Evolutionary conservation across 108 stramenopile species (phyloP), one percentile per base, ranked within the genome.

Genomic region (Fistulifera solaris): DNA sequence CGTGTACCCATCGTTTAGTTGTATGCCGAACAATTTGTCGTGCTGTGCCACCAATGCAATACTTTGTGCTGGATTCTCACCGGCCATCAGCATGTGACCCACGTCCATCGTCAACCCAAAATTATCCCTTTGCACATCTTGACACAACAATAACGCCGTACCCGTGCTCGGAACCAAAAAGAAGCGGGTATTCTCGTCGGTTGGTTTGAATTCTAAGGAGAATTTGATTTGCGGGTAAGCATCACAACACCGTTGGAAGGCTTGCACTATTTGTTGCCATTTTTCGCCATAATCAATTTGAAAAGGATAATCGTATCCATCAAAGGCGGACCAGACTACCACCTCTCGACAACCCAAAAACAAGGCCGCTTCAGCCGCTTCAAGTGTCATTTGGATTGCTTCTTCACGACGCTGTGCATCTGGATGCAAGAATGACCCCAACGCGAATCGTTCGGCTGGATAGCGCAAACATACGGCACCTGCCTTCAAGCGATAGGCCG

Each of bases 241-340:
- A 64, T 91, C 89, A 52, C 89, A 91, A 27, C 78, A 71, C 68
- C 84, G 78, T 58, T 55, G 80, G 63, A 93, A 93, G 6, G 80
- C 78, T 1, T 65, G 54, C 1, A 93, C 82, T 8, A 93, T 42
- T 43, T 86, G 81, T 25, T 71, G 57, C 85, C 86, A 93, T 40
- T 81, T 83, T 43, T 83, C 76, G 50, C 74, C 62, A 62, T 90
- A 86, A 39, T 79, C 64, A 1, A 79, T 77, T 59, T 85, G 81
- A 54, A 88, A 83, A 1, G 83, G 76, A 59, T 93, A 93, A 53
- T 93, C 90, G 62, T 88, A 93, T 13, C 90, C 90, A 66, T 88
- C 86, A 62, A 71, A 93, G 14, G 90, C 90, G 45, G 66, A 68
- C 90, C 90, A 93, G 7, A 93, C 71, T 15, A 87, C 86, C 8